Base-by-base conservation (phyloP, 257 asterid species). In the Fraxinus americana region DNA sequence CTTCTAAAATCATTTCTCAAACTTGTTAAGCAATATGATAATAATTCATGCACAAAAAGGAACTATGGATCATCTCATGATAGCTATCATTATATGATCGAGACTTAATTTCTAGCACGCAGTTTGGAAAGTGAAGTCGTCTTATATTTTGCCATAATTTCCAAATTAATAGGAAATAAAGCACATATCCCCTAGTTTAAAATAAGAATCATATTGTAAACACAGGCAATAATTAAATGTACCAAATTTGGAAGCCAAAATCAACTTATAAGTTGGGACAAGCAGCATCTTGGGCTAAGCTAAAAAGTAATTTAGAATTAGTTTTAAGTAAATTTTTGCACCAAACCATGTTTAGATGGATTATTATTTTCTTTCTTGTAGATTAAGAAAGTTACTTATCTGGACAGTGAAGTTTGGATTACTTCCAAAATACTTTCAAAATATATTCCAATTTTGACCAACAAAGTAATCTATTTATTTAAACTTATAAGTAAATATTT, bases 1-100 rank as follows among this genome's bases (percentile, higher is more conserved):
- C 82, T 41, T 61, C 67, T 71, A 59, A 77, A 17, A 79, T 78
- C 78, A 63, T 70, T 65, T 36, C 63, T 65, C 17, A 65, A 30
- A 30, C 16, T 77, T 13, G 11, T 71, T n/a, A 72, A 41, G 35
- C 21, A 43, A 25, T 72, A 41, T 48, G 76, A 57, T 25, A 12
- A 35, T 61, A 73, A 80, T n/a, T 29, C 71, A 67, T 70, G 74
- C 75, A 48, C 77, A 19, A 27, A 63, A n/a, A 63, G 14, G 35
- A 72, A 54, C 34, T 45, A 57, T 11, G 48, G 38, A 36, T 23
- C 36, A 63, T 2, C 23, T 34, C 67, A 16, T 57, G 32, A 67
- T 4, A 39, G 5, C 17, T 45, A 29, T 19, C 30, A 14, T 1
- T 13, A 50, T 35, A 43, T 41, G 2, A 29, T 11, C 16, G 16